Evolutionary conservation across 148 eudicot species (phyloP), one percentile per base, ranked within the genome.

Genomic region (Polygonum aviculare): DNA sequence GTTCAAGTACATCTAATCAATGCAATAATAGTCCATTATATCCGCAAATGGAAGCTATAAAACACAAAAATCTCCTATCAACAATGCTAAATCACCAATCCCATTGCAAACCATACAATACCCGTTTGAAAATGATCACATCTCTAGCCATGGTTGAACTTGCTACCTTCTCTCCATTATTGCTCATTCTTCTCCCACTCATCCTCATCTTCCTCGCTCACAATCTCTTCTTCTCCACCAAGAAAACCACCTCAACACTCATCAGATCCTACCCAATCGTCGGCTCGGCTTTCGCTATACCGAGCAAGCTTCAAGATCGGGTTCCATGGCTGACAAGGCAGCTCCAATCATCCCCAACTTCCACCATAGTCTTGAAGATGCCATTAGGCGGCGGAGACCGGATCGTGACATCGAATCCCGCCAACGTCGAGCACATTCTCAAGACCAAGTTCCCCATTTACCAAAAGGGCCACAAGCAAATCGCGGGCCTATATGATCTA

Each of bases 361-460:
- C 67, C 8, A 79, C 84, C 7, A 50, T 76, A 36, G 12, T 55
- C 21, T 62, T 84, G 22, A 73, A 79, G 45, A 67, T 49, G 0
- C 79, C 84, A 0, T 44, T 86, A 26, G 83, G 85, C 39, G 55
- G 51, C 18, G 75, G 57, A 14, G 74, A 65, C 2, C 69, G 47
- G 0, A 40, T 84, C 44, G 12, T 74, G 51, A 84, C 86, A 7
- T 73, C 82, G 0, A 81, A 79, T 76, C 80, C 84, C 3, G 52
- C 60, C 50, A 72, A 26, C 40, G 86, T 81, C 11, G 65, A 79
- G 44, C 84, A 84, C 74, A 81, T 84, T 4, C 81, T 84, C 50
- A 79, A 78, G 52, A 76, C 86, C 33, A n/a, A 77, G 38, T 84
- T 84, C 77, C 2, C 35, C 5, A 69, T 33, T 71, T 81, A 88